Conservation (phyloP, 2,329 filamentous ascomycete genomes). For the Exserohilum rostratum region DNA sequence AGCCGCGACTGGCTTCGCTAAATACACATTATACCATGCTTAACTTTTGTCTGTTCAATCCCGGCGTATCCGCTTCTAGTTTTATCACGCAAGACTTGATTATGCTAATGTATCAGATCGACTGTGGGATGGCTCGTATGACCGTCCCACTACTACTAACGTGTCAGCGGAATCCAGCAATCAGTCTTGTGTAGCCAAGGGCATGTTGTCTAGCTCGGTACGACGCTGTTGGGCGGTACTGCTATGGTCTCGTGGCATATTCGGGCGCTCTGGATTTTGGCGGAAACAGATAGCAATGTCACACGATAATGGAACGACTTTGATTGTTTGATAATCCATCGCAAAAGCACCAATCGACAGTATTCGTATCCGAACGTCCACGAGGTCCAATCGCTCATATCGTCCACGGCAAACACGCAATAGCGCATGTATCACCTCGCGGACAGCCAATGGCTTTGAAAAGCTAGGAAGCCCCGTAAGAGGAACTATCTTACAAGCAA, state of each 20-base stretch:
- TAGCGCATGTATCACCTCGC: background rate
- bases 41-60: background rate
- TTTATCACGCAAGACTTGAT: background rate
- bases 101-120: background rate
- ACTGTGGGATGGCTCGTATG: background rate
- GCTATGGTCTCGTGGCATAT: background rate
- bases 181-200: background rate
- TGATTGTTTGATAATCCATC: background rate
- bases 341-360: background rate
- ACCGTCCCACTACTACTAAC: background rate
- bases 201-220: background rate
- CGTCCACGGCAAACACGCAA: background rate
- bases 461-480: background rate
- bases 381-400: background rate
- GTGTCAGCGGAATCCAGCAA: background rate
- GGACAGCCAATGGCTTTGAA: background rate
- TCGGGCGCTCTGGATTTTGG: background rate
- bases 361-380: background rate
- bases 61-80: background rate
- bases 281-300: background rate
- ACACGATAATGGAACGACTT: background rate
- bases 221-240: background rate
- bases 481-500: background rate
- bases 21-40: slow-evolving; percentile 31
- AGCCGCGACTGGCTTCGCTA: slow-evolving; percentile 26